phyloP scores from a whole-genome alignment of 805 yeast genomes.

The Kodamaea restingae region DNA sequence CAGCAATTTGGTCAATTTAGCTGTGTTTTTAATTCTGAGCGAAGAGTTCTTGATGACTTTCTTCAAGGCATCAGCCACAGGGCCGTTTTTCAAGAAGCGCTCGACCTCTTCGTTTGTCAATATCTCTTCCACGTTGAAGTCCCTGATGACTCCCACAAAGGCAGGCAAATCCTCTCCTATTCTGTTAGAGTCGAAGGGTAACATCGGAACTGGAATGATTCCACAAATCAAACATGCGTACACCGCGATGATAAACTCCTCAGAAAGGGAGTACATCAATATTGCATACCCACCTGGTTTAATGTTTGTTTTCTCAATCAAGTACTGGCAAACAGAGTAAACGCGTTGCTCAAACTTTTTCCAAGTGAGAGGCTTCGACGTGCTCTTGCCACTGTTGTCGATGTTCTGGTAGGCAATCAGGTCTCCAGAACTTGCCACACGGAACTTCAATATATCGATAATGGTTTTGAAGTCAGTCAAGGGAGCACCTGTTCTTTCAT shows the following conservation, averaged over 20 bases:
- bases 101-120: slow-evolving; percentile 80
- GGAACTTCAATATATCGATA: slow-evolving; percentile 70
- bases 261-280: slow-evolving; percentile 80
- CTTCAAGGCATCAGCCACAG: slow-evolving; percentile 57
- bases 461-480: slow-evolving; percentile 69
- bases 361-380: slow-evolving; percentile 56
- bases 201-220: slow-evolving; percentile 68
- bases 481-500: slow-evolving; percentile 71
- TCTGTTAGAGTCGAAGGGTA: slow-evolving; percentile 63
- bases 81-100: slow-evolving; percentile 60
- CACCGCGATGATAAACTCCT: slow-evolving; percentile 78
- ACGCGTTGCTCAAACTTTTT: slow-evolving; percentile 72
- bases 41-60: slow-evolving; percentile 32
- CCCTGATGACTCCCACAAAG: slow-evolving; percentile 60
- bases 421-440: slow-evolving; percentile 72
- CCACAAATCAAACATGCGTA: slow-evolving; percentile 87
- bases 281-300: slow-evolving; percentile 70
- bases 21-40: slow-evolving; percentile 63
- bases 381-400: slow-evolving; percentile 32
- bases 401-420: slow-evolving; percentile 64
- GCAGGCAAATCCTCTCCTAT: slow-evolving; percentile 72
- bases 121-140: slow-evolving; percentile 65
- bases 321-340: slow-evolving; percentile 67
- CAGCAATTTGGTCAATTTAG: slow-evolving; percentile 47
- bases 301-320: slow-evolving; percentile 61